These are phyloP conservation scores for Crithidia brevicula DNA, from an alignment of 208 protist species.

Conservation along the genomic window DNA sequence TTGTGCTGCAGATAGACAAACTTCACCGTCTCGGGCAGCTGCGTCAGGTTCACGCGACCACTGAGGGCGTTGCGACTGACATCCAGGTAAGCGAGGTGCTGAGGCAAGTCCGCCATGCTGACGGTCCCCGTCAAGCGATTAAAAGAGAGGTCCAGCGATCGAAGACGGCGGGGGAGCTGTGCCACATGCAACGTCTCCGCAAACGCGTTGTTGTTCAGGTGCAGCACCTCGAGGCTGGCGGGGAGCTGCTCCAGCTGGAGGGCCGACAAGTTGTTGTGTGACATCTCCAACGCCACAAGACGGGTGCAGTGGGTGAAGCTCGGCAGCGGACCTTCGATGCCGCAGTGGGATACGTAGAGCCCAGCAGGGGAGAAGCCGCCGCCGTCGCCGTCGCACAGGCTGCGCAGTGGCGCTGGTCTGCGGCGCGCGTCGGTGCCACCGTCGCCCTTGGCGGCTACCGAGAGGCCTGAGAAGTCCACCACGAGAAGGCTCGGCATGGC, in stretches of 20 bases:
- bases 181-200: not conserved
- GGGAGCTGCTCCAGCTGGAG: slow-evolving; percentile 18
- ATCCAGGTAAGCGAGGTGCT: slow-evolving; percentile 27
- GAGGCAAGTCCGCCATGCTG: slow-evolving; percentile 24
- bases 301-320: not conserved
- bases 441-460: not conserved
- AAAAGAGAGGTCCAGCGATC: slow-evolving; percentile 26
- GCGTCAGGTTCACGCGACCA: slow-evolving; percentile 36
- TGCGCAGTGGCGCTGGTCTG: too few species aligned
- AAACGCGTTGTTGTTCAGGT: slow-evolving; percentile 33
- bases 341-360: slow-evolving; percentile 7
- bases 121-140: slow-evolving; percentile 29
- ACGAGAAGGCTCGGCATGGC: not conserved
- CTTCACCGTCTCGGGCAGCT: slow-evolving; percentile 38
- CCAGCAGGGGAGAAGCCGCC: not conserved
- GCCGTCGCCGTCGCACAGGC: not conserved
- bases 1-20: slow-evolving; percentile 51
- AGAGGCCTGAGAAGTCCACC: slow-evolving; percentile 25
- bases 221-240: slow-evolving; percentile 6
- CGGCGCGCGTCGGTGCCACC: too few species aligned
- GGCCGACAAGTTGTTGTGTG: slow-evolving; percentile 26
- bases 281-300: slow-evolving; percentile 26
- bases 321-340: slow-evolving; percentile 6
- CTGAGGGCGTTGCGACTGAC: slow-evolving; percentile 44
- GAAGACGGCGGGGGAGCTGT: slow-evolving; percentile 24